phyloP scores from a whole-genome alignment of 768 basidiomycete species.

The Termitomyces sp. region DNA sequence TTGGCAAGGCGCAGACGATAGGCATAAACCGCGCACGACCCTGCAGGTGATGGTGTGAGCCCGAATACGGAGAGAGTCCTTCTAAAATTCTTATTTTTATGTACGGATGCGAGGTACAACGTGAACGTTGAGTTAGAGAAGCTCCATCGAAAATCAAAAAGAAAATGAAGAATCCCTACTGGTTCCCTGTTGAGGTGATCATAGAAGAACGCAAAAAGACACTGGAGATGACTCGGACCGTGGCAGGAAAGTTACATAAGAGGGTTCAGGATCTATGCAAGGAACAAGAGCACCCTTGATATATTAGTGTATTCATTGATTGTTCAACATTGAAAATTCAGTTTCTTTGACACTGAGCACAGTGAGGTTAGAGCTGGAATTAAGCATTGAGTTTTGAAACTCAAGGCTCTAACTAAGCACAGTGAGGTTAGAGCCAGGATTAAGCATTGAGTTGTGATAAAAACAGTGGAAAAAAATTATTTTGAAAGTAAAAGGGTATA shows the following conservation, averaged over 20 bases:
- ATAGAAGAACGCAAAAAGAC: not conserved
- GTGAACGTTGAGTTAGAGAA: not conserved
- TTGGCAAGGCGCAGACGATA: not conserved
- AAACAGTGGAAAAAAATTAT: too few species aligned
- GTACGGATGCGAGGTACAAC: not conserved
- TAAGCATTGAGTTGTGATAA: too few species aligned
- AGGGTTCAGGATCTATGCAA: too few species aligned
- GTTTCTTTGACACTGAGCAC: too few species aligned
- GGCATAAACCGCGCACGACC: slow-evolving; percentile 2
- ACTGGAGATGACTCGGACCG: not conserved
- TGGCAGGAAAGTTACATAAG: not conserved
- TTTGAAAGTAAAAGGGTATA: too few species aligned
- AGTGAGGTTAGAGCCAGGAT: too few species aligned
- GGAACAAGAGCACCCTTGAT: not conserved
- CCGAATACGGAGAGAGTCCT: not conserved
- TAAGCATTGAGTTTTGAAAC: too few species aligned
- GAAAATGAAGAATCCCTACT: not conserved
- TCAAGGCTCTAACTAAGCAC: too few species aligned
- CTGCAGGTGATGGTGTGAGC: slow-evolving; percentile 1
- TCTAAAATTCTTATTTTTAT: not conserved
- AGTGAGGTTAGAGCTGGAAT: too few species aligned
- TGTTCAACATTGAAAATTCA: too few species aligned
- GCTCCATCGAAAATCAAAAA: not conserved
- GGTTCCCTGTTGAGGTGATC: not conserved
- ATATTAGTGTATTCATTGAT: too few species aligned